phyloP scores from a whole-genome alignment of 164 flowering plant species.

The Piper longum region DNA sequence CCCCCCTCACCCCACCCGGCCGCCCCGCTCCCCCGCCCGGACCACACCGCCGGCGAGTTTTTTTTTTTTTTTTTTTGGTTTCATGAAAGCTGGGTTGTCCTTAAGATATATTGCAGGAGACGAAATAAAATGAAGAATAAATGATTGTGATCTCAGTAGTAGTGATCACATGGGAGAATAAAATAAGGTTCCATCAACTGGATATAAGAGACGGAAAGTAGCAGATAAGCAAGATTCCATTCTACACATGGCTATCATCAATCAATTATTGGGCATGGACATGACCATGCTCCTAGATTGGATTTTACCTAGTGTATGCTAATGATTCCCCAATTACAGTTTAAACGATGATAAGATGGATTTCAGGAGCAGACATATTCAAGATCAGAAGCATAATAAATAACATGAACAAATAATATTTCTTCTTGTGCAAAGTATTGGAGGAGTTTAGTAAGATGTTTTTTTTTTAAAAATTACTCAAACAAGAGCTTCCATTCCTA shows the following conservation, averaged over 20 bases:
- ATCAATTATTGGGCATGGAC: not conserved
- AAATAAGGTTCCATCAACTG: not conserved
- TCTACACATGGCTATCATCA: slow-evolving; percentile 1
- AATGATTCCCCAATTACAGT: no score
- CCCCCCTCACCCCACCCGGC: no score
- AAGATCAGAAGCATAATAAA: not conserved
- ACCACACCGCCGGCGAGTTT: no score
- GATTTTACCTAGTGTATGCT: not conserved
- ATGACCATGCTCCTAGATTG: not conserved
- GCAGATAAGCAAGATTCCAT: not conserved
- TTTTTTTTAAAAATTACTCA: no score
- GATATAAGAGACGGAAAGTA: not conserved
- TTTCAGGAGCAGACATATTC: not conserved
- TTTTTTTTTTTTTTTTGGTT: no score
- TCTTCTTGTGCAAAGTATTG: not conserved
- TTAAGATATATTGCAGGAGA: not conserved
- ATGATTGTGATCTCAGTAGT: not conserved
- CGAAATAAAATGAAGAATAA: not conserved
- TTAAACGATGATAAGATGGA: no score
- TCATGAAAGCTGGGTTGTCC: no score
- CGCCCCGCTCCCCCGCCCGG: no score
- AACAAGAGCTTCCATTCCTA: not conserved
- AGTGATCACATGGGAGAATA: not conserved
- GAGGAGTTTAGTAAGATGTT: not conserved
- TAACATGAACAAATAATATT: not conserved